Evolutionary conservation across 2,329 filamentous ascomycete species (phyloP).

Genomic region (Coniochaeta sp.): DNA sequence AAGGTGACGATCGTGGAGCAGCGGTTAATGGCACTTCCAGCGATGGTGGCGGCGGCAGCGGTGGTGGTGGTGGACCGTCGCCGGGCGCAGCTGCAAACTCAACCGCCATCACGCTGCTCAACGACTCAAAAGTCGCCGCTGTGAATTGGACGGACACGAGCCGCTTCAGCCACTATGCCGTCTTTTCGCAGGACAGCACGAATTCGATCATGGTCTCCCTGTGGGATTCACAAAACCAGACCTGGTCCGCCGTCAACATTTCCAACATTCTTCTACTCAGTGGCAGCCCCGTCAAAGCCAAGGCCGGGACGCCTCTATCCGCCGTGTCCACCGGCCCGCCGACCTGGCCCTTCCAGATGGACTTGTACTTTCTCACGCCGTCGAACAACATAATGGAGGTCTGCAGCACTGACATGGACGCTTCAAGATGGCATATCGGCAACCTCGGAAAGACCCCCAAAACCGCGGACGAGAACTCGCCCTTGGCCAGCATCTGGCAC

Average conservation of each 20-base stretch:
- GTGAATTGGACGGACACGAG: conserved; percentile 1
- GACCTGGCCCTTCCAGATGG: not conserved
- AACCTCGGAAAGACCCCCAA: not conserved
- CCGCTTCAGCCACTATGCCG: not conserved
- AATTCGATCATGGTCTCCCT: conserved; percentile 2
- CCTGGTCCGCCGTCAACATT: conserved; percentile 2
- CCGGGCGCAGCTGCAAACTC: not conserved
- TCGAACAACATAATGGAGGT: not conserved
- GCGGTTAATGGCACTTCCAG: not conserved
- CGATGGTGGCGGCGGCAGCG: not conserved
- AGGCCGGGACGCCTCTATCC: not conserved
- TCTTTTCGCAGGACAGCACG: conserved; percentile 2
- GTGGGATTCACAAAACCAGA: conserved; percentile 4
- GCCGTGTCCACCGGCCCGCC: not conserved
- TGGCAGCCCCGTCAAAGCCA: not conserved
- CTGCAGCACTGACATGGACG: not conserved
- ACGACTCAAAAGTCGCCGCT: not conserved
- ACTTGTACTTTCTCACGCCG: not conserved
- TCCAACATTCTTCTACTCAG: not conserved
- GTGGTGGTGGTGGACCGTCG: not conserved
- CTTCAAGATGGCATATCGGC: not conserved
- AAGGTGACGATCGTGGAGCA: not conserved
- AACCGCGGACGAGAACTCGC: not conserved
- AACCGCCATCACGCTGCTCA: not conserved
- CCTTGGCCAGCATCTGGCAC: conserved; percentile 1